A percentile compares a stretch with the other conserved stretches of the same genome.
These are phyloP conservation scores for Rhynchospora pubera DNA, from an alignment of 176 grass and related monocot species.

Conservation along the genomic window DNA sequence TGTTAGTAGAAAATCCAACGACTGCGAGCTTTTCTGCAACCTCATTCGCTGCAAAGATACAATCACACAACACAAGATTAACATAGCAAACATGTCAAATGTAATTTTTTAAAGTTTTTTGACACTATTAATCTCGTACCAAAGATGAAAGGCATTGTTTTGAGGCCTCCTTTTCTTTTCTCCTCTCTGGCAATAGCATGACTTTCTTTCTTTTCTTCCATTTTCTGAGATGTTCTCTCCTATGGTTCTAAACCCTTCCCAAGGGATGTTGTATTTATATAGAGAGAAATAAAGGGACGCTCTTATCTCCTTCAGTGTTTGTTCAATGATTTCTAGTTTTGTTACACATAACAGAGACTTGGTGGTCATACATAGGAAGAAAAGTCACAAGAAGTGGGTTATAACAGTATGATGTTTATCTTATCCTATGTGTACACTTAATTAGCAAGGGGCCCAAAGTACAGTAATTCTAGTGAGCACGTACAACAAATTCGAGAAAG, in stretches of 20 bases:
- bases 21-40: conserved; percentile 79
- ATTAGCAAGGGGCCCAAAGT: background rate
- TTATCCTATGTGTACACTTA: background rate
- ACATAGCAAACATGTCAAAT: background rate
- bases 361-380: background rate
- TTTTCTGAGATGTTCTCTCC: background rate
- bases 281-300: background rate
- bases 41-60: conserved; percentile 49
- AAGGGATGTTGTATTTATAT: conserved; percentile 5
- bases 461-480: background rate
- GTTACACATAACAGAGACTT: background rate
- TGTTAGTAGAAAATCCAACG: conserved; percentile 70
- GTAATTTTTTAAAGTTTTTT: background rate
- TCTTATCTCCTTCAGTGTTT: conserved; percentile 6
- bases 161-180: conserved; percentile 51
- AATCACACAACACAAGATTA: background rate
- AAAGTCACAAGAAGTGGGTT: background rate
- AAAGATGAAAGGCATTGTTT: conserved; percentile 88
- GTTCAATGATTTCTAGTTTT: background rate
- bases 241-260: background rate
- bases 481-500: background rate
- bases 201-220: conserved; percentile 18
- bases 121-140: conserved; percentile 26
- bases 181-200: background rate
- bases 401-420: too few relatives aligned